These are phyloP conservation scores for Geotrichum klebahnii DNA, from an alignment of 1,139 yeast species.

Conservation along the genomic window DNA sequence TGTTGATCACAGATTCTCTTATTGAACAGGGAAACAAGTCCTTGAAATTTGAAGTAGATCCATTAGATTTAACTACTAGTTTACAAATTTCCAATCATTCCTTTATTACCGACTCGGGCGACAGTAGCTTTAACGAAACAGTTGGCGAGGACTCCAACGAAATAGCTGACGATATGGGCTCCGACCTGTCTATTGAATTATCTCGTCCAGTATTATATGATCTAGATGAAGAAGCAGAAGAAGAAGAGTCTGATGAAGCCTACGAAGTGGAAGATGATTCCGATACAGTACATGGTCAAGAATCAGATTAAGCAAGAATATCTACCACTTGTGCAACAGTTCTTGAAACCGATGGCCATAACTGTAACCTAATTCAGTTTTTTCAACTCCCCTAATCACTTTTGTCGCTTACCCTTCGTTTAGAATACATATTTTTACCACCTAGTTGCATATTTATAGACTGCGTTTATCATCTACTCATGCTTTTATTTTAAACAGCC, in stretches of 20 bases:
- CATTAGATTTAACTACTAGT: conserved; percentile 25
- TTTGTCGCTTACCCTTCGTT: too few species aligned
- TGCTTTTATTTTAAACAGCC: too few species aligned
- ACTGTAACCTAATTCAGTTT: too few species aligned
- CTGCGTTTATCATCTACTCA: too few species aligned
- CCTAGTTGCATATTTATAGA: too few species aligned
- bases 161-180: too few species aligned
- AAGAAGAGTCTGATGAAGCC: neutral
- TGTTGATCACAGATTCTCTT: conserved; percentile 27
- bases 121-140: conserved; percentile 6
- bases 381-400: too few species aligned
- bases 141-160: neutral
- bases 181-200: too few species aligned
- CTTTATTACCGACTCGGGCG: conserved; percentile 13
- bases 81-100: conserved; percentile 19
- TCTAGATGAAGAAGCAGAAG: neutral
- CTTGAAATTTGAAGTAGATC: conserved; percentile 26
- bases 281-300: neutral
- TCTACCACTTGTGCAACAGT: too few species aligned
- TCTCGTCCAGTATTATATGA: neutral
- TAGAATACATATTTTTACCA: too few species aligned
- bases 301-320: neutral
- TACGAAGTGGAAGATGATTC: neutral
- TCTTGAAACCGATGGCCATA: too few species aligned
- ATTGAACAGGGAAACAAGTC: conserved; percentile 28